Evolutionary conservation across 371 early-diverging fungal species (phyloP).

Genomic region (Syncephalastrum monosporum): DNA sequence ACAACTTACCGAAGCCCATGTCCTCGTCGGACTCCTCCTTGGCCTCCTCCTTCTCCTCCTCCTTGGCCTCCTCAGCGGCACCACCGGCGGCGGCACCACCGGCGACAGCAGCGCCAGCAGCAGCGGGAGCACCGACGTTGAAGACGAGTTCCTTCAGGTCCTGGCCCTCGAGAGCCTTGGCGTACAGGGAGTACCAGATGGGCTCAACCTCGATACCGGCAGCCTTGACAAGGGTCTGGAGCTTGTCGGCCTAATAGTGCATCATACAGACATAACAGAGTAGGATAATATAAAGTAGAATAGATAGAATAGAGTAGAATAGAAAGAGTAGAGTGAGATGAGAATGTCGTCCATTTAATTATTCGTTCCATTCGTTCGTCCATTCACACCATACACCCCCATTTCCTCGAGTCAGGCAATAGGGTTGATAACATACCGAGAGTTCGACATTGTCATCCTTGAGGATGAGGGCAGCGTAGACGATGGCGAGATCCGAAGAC

Average conservation of each 20-base stretch:
- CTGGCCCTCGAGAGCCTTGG: conserved; percentile 97
- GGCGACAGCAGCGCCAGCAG: conserved; percentile 65
- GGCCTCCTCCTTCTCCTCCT: conserved; percentile 70
- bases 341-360: not conserved
- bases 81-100: conserved; percentile 53
- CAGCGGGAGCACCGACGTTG: conserved; percentile 89
- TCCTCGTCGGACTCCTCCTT: conserved; percentile 91
- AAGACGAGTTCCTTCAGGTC: conserved; percentile 87
- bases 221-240: conserved; percentile 86
- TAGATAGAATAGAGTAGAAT: too few relatives aligned
- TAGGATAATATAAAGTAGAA: not conserved
- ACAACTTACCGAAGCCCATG: conserved; percentile 84
- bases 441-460: conserved; percentile 95
- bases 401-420: too few relatives aligned
- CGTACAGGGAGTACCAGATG: conserved; percentile 95
- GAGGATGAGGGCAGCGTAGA: conserved; percentile 97
- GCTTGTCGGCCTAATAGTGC: conserved; percentile 87
- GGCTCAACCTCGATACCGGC: conserved; percentile 93
- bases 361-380: not conserved
- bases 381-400: not conserved
- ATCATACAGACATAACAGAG: not conserved
- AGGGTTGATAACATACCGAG: conserved; percentile 68
- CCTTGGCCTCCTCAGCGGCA: conserved; percentile 56
- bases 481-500: conserved; percentile 88
- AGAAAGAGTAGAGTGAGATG: too few relatives aligned